Evolutionary conservation across 306 rosid species (phyloP), one percentile per base, ranked within the genome.

Genomic region (Ammopiptanthus mongolicus): DNA sequence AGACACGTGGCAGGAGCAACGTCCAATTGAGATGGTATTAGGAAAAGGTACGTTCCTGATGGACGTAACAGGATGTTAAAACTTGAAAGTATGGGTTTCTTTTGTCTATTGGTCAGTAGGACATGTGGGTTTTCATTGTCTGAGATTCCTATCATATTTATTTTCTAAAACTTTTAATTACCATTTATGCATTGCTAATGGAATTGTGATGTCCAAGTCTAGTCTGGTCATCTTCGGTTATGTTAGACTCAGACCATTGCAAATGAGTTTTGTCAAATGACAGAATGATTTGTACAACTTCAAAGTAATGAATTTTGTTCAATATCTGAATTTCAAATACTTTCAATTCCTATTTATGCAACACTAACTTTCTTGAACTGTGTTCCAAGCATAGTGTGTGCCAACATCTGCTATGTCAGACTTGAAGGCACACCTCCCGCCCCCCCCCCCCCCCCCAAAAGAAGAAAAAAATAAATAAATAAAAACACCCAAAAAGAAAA

Each of bases 1-100:
- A 75, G 97, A 91, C 81, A 90, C 98, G 1, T 90, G 97, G 98
- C 79, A 65, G 39, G 98, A 95, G 80, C 98, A 87, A 65, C 89
- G 88, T 13, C 97, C 97, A 19, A 46, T 74, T 62, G 97, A 91
- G 85, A 85, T 95, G 82, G 80, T 91, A 60, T 28, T 91, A 63
- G 98, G 96, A 65, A 95, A 95, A 91, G 96, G 98, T 91, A 86
- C 18, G 29, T 69, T 37, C 55, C 31, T 57, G 39, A 12, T 61
- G 28, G 51, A 53, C 34, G 47, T 11, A 41, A 41, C 11, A 2
- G 14, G 47, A 41, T 41, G 51, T 74, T 46, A 58, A 23, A 18
- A 57, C 41, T 34, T 46, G 63, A 23, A 18, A 57, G 47, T 34
- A 5, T 56, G 14, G 14, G 17, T 78, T 64, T 71, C 25, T 58